phyloP scores from a whole-genome alignment of 805 yeast species.

The Danielozyma ontarioensis region DNA sequence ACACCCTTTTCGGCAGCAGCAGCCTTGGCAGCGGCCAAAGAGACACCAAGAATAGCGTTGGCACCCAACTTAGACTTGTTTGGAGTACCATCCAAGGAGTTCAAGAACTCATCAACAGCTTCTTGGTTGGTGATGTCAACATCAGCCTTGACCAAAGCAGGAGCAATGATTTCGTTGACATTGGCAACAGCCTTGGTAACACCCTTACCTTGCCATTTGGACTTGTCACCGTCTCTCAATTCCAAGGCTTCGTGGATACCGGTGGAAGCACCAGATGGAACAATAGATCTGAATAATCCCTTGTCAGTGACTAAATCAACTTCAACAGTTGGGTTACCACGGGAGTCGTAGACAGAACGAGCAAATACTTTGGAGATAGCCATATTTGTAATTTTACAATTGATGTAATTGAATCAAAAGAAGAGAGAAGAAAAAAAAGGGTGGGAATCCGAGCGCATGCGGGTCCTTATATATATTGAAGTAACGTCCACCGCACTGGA shows the following conservation, averaged over 20 bases:
- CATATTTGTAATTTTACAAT: conserved; percentile 40
- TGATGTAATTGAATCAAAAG: conserved; percentile 3
- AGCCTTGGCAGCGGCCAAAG: conserved; percentile 94
- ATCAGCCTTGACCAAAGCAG: conserved; percentile 79
- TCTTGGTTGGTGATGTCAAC: conserved; percentile 83
- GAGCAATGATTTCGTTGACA: conserved; percentile 92
- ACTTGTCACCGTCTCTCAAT: conserved; percentile 96
- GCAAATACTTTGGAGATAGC: conserved; percentile 84
- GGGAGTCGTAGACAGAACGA: conserved; percentile 98
- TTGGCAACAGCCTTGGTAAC: conserved; percentile 94
- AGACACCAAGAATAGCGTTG: conserved; percentile 97
- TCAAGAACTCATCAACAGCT: conserved; percentile 80
- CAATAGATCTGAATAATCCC: conserved; percentile 95
- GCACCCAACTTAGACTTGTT: conserved; percentile 98
- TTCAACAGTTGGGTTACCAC: conserved; percentile 99
- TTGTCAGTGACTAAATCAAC: conserved; percentile 90
- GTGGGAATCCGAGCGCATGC: too few relatives aligned
- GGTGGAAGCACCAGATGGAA: conserved; percentile 99
- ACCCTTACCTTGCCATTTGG: conserved; percentile 99
- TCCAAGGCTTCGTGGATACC: conserved; percentile 98
- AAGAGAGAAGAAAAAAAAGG: conserved; percentile 2
- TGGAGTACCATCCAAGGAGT: conserved; percentile 89
- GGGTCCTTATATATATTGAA: not conserved
- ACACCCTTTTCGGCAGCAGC: conserved; percentile 95
- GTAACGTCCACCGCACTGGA: conserved; percentile 9